These are phyloP conservation scores for Sicyos edulis DNA, from an alignment of 306 rosid species.

Conservation along the genomic window DNA sequence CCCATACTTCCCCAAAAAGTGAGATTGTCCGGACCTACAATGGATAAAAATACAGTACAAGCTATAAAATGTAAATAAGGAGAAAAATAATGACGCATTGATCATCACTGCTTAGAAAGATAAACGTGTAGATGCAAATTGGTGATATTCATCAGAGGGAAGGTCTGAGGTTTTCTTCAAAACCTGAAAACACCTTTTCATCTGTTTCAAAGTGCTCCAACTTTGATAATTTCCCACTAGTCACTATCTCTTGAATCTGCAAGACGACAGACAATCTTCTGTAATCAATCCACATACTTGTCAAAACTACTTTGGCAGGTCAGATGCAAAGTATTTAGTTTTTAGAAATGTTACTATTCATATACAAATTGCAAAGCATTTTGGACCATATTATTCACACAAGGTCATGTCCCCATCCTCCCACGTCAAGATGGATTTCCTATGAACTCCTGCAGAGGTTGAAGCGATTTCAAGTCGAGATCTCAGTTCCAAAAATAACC, in stretches of 20 bases:
- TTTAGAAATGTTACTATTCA: not conserved
- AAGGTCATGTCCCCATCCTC: slow-evolving; percentile 9
- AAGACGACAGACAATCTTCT: slow-evolving; percentile 26
- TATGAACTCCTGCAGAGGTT: not conserved
- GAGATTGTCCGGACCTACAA: slow-evolving; percentile 68
- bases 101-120: not conserved
- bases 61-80: not conserved
- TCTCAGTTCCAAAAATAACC: not conserved
- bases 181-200: slow-evolving; percentile 64
- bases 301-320: slow-evolving; percentile 5
- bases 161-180: slow-evolving; percentile 7
- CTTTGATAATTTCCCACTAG: slow-evolving; percentile 77
- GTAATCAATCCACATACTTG: slow-evolving; percentile 20
- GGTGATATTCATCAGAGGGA: not conserved
- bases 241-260: slow-evolving; percentile 93
- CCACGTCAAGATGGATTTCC: not conserved
- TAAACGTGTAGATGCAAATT: not conserved
- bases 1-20: slow-evolving; percentile 96
- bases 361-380: not conserved
- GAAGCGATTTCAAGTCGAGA: not conserved
- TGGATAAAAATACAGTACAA: slow-evolving; percentile 3
- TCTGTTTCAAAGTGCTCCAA: slow-evolving; percentile 82
- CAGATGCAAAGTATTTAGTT: not conserved
- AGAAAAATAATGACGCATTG: not conserved
- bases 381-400: slow-evolving; percentile 3